Conservation (phyloP, 2,329 filamentous ascomycete genomes). For the Aureobasidium subglaciale region DNA sequence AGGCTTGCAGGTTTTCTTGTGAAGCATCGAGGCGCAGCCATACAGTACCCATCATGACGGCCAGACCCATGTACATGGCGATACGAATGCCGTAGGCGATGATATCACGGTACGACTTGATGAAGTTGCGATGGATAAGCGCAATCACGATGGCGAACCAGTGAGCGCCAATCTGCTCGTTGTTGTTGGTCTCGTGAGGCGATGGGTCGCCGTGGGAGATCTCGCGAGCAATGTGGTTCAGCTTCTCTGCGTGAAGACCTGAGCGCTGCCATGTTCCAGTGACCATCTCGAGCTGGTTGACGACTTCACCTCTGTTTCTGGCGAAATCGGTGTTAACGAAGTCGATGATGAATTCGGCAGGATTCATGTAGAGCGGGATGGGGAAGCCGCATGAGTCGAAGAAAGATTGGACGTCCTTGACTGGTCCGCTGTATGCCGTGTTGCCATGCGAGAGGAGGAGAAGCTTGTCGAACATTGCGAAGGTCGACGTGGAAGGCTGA, state of each 20-base stretch:
- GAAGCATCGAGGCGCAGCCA: slow-evolving; percentile 65
- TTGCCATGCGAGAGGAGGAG: slow-evolving; percentile 64
- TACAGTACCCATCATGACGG: slow-evolving; percentile 82
- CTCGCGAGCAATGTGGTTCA: slow-evolving; percentile 28
- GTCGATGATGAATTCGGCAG: slow-evolving; percentile 73
- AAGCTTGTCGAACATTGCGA: slow-evolving; percentile 73
- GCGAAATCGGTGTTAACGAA: slow-evolving; percentile 72
- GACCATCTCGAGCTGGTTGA: slow-evolving; percentile 46
- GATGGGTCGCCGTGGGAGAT: slow-evolving; percentile 23
- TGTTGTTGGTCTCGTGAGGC: slow-evolving; percentile 6
- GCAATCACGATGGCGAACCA: slow-evolving; percentile 50
- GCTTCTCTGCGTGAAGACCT: slow-evolving; percentile 20
- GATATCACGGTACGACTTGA: slow-evolving; percentile 79
- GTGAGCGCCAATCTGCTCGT: slow-evolving; percentile 31
- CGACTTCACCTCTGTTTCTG: slow-evolving; percentile 40
- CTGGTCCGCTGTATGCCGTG: slow-evolving; percentile 65
- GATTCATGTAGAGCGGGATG: slow-evolving; percentile 66
- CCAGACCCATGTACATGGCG: slow-evolving; percentile 73
- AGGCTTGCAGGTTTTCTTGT: slow-evolving; percentile 70
- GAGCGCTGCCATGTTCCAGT: slow-evolving; percentile 46
- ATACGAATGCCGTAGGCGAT: slow-evolving; percentile 77
- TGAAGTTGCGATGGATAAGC: slow-evolving; percentile 68
- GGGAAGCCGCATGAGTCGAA: slow-evolving; percentile 55
- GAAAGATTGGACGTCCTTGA: slow-evolving; percentile 52
- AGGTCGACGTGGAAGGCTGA: slow-evolving; percentile 74